phyloP scores from a whole-genome alignment of 108 stramenopile species.

The Nitzschia sp. region DNA sequence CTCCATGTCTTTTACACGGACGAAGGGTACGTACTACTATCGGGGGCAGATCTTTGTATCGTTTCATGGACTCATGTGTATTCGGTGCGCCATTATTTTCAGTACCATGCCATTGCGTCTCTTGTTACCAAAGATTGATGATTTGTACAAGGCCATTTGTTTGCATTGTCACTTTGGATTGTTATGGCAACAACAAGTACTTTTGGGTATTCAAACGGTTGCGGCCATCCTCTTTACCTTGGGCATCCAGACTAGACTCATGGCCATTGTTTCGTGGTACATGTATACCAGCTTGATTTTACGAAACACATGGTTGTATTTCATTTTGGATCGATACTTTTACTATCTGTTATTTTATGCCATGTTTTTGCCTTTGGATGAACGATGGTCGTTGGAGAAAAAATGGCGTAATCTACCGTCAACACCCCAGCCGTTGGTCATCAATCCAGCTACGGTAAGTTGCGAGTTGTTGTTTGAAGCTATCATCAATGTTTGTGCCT shows the following conservation, averaged over 20 bases:
- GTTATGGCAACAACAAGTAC: slow-evolving; percentile 55
- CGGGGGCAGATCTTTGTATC: no score
- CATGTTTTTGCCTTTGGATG: slow-evolving; percentile 67
- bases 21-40: slow-evolving; percentile 71
- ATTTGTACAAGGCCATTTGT: slow-evolving; percentile 65
- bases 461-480: neutral
- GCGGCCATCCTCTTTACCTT: slow-evolving; percentile 62
- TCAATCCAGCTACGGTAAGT: slow-evolving; percentile 39
- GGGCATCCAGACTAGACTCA: slow-evolving; percentile 63
- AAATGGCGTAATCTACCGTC: neutral
- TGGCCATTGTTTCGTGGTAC: slow-evolving; percentile 70
- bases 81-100: no score
- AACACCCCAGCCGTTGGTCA: neutral
- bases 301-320: slow-evolving; percentile 85
- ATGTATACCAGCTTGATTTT: slow-evolving; percentile 77
- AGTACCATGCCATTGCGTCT: slow-evolving; percentile 73
- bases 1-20: slow-evolving; percentile 82
- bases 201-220: slow-evolving; percentile 62
- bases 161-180: slow-evolving; percentile 74
- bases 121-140: slow-evolving; percentile 67
- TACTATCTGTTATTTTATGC: slow-evolving; percentile 79
- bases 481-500: neutral
- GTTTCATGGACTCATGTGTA: no score
- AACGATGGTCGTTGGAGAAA: slow-evolving; percentile 52
- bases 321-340: slow-evolving; percentile 88